Base-by-base conservation (phyloP, 2,329 filamentous ascomycete genomes). In the Ophiostoma australiae region DNA sequence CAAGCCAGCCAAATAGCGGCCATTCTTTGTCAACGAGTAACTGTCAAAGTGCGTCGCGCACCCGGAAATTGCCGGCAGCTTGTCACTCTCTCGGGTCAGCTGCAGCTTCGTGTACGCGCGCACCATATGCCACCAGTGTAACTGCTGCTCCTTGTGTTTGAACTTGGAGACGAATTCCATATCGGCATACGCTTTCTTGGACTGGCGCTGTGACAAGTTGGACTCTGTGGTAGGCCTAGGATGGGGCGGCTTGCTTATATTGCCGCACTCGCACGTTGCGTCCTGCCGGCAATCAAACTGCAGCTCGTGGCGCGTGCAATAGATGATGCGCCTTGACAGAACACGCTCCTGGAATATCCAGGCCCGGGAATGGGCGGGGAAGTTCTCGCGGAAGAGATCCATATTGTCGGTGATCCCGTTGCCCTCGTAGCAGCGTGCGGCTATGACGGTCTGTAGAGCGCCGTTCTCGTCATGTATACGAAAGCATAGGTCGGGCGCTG, bases 391-490 rank as follows among this genome's bases (percentile, higher is more conserved):
- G 10, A 27, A 58, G 52, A 58, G 52, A 3, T 58, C 52, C 52
- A 58, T 17, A 13, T 13, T 27, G 52, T 58, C 52, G 8, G n/a
- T 58, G 52, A 58, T 58, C n/a, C 52, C 52, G n/a, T 27, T 17
- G n/a, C 52, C 52, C 52, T 58, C 52, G 23, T 58, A 58, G 52
- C 52, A 58, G 52, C n/a, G 52, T 1, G 52, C 52, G 52, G 52
- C 52, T 23, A 58, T 27, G 7, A 58, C 11, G 52, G 52, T 58
- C 52, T 58, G n/a, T 4, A 27, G n/a, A 4, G 11, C 10, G 52
- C 52, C 52, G n/a, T 27, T 8, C n/a, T 58, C n/a, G n/a, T 23
- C 52, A n/a, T 58, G n/a, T 58, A 58, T 58, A 58, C 52, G 52
- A 8, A 58, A 58, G n/a, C 52, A 58, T 23, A 58, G 52, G 23